phyloP scores from a whole-genome alignment of 208 protist genomes.

The Trypanosomatidae sp. region DNA sequence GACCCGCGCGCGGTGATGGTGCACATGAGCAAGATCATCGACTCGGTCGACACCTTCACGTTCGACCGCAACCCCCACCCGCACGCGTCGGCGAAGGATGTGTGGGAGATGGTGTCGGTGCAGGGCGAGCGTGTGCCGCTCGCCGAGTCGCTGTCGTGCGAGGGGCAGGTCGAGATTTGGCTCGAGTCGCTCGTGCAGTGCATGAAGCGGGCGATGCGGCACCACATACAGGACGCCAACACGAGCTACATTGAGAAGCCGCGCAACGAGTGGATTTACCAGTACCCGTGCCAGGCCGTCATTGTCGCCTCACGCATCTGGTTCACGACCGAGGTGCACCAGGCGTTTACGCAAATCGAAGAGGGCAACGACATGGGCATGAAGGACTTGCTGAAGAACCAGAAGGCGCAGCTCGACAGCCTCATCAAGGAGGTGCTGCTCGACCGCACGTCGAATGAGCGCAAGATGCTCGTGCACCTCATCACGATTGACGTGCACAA shows the following conservation, averaged over 20 bases:
- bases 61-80: slow-evolving; percentile 73
- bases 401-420: slow-evolving; percentile 88
- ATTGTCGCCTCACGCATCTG: slow-evolving; percentile 94
- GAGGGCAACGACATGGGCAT: slow-evolving; percentile 97
- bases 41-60: slow-evolving; percentile 86
- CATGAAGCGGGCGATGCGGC: slow-evolving; percentile 73
- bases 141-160: slow-evolving; percentile 78
- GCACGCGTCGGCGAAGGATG: slow-evolving; percentile 35
- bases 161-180: slow-evolving; percentile 96
- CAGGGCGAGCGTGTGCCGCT: slow-evolving; percentile 94
- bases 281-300: slow-evolving; percentile 94
- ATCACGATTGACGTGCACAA: slow-evolving; percentile 98
- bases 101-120: slow-evolving; percentile 88
- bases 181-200: slow-evolving; percentile 87
- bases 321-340: slow-evolving; percentile 96
- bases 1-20: slow-evolving; percentile 90
- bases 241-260: slow-evolving; percentile 93
- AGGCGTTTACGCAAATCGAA: slow-evolving; percentile 96
- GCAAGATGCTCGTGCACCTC: slow-evolving; percentile 96
- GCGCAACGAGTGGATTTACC: slow-evolving; percentile 94
- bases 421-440: slow-evolving; percentile 92
- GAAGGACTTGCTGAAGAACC: slow-evolving; percentile 95
- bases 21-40: slow-evolving; percentile 96
- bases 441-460: slow-evolving; percentile 85
- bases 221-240: slow-evolving; percentile 86